Base-by-base conservation (phyloP, 805 yeast species). In the Kregervanrija delftensis region DNA sequence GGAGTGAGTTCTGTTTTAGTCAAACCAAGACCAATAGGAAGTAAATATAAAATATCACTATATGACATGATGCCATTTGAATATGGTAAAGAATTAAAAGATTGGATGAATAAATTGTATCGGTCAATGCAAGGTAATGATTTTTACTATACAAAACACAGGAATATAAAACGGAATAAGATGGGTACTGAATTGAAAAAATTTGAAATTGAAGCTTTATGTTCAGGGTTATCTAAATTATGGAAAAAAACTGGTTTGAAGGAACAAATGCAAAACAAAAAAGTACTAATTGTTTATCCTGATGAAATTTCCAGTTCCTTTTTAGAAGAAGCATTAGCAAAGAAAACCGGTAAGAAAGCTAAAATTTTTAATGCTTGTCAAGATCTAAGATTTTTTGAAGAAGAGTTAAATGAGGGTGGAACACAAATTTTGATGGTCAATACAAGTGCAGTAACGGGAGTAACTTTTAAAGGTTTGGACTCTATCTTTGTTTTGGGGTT, bases 401-500 rank as follows among this genome's bases (percentile, higher is more conserved):
- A 43, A 11, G 12, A 43, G 22, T 16, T 33, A 6, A 14, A 17
- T 3, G 50, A 42, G 1, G 33, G 40, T 5, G 47, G 46, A 12
- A 39, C 52, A 1, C 55, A 57, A 30, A 44, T 61, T 33, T 43
- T 62, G 11, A 40, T 63, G 1, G 46, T 57, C n/a, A 57, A 59
- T 30, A 13, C 58, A 0, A 51, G 55, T 16, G 35, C 55, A 3
- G 41, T 65, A 10, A 41, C 54, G 3, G 67, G 69, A 5, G 12
- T 61, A 15, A 46, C 57, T 1, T 54, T 65, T 41, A 49, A 55
- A 30, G 57, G 57, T 3, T 45, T 64, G n/a, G 45, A 54, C 9
- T 46, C 53, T 6, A 50, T 61, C 1, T 42, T 66, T 12, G 47
- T 60, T 16, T 48, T 65, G 5, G 71, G 71, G 2, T 44, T 60